Conservation (phyloP, 2,329 filamentous ascomycete genomes). For the Chalara sp. region DNA sequence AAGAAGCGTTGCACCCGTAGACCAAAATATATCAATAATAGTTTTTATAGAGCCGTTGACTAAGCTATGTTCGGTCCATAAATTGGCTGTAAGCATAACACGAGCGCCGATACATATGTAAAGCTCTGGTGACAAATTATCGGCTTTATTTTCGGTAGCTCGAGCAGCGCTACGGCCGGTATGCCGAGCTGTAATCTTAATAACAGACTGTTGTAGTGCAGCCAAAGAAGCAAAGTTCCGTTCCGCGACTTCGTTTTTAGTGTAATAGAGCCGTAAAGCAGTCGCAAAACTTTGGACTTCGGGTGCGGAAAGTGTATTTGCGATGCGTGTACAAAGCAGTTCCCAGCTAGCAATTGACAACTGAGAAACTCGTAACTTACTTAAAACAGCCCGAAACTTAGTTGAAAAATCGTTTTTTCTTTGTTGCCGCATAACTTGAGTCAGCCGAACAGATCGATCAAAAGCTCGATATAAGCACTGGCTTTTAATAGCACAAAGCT, state of each 20-base stretch:
- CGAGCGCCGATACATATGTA: conserved; percentile 2
- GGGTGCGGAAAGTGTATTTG: neutral
- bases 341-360: conserved; percentile 3
- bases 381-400: conserved; percentile 2
- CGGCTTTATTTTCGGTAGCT: conserved; percentile 2
- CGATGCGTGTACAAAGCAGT: conserved; percentile 4
- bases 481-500: conserved; percentile 1
- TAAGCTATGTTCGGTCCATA: conserved; percentile 4
- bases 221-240: neutral
- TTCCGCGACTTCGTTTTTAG: neutral
- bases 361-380: neutral
- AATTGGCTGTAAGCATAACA: conserved; percentile 8
- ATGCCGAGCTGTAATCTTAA: neutral
- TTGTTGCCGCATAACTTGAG: conserved; percentile 6
- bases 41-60: neutral
- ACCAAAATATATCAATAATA: neutral
- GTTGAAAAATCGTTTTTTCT: conserved; percentile 4
- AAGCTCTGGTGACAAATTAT: neutral
- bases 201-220: conserved; percentile 1
- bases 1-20: too few relatives aligned
- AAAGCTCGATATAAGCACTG: conserved; percentile 1
- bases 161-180: conserved; percentile 2
- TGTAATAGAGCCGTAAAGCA: conserved; percentile 6
- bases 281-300: conserved; percentile 2
- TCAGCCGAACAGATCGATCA: neutral